These are phyloP conservation scores for Triticum dicoccoides DNA, from an alignment of 176 grass and related monocot species.

Conservation along the genomic window DNA sequence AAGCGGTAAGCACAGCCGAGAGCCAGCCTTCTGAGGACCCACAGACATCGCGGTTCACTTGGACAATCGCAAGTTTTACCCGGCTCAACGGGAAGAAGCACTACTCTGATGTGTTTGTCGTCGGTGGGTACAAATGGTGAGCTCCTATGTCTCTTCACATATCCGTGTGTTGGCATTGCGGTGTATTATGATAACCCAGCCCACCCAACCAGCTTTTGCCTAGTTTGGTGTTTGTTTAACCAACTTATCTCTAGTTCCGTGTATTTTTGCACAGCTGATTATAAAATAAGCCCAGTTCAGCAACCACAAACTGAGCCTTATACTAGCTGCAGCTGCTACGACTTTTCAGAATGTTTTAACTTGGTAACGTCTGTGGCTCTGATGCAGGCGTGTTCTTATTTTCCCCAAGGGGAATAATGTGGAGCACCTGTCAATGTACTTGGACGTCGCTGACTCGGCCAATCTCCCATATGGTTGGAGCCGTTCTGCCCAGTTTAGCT, in stretches of 20 bases:
- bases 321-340: not conserved
- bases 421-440: conserved; percentile 85
- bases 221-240: too few species aligned
- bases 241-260: too few species aligned
- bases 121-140: conserved; percentile 87
- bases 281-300: too few species aligned
- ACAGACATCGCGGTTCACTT: conserved; percentile 65
- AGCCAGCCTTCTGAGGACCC: conserved; percentile 77
- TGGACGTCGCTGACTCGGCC: conserved; percentile 82
- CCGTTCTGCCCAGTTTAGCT: conserved; percentile 79
- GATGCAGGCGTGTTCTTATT: conserved; percentile 78
- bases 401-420: conserved; percentile 98
- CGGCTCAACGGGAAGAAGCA: conserved; percentile 74
- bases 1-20: conserved; percentile 64
- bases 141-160: conserved; percentile 15
- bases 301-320: too few species aligned
- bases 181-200: too few species aligned
- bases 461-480: conserved; percentile 84
- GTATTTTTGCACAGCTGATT: too few species aligned
- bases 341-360: not conserved
- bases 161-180: not conserved
- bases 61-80: conserved; percentile 81
- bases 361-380: conserved; percentile 1
- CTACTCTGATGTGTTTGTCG: conserved; percentile 68
- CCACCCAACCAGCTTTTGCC: too few species aligned